A percentile compares a stretch with the other conserved stretches of the same genome.
These are phyloP conservation scores for Cucurbita maxima DNA, from an alignment of 306 rosid genomes.

Conservation along the genomic window DNA sequence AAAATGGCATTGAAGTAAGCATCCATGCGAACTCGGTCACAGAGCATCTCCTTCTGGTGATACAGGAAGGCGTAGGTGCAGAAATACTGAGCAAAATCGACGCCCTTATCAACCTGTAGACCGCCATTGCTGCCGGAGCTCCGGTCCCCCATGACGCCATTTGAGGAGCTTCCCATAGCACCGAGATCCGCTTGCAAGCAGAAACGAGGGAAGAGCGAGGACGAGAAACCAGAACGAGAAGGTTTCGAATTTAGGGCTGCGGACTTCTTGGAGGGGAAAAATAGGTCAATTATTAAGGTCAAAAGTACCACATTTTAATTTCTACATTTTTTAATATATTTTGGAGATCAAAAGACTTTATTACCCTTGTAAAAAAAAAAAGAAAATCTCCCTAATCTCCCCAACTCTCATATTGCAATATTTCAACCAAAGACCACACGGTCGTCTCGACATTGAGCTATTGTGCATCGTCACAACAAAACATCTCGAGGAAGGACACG, in stretches of 20 bases:
- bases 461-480: too few species aligned
- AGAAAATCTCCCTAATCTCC: too few species aligned
- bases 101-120: conserved; percentile 50
- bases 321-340: too few species aligned
- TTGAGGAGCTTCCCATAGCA: conserved; percentile 58
- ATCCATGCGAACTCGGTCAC: conserved; percentile 98
- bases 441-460: too few species aligned
- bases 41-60: conserved; percentile 99
- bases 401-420: too few species aligned
- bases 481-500: too few species aligned
- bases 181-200: not conserved
- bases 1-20: conserved; percentile 75
- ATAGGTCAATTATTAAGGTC: too few species aligned
- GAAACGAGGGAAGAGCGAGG: not conserved
- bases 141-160: conserved; percentile 25
- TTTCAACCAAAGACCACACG: too few species aligned
- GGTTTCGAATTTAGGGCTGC: conserved; percentile 9
- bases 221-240: not conserved
- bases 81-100: conserved; percentile 77
- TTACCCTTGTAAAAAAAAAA: too few species aligned
- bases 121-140: conserved; percentile 15
- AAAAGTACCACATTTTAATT: too few species aligned
- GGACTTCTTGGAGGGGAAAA: not conserved
- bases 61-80: conserved; percentile 85
- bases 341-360: too few species aligned